Conservation (phyloP, 345 rosid species). For the Linum tenue region DNA sequence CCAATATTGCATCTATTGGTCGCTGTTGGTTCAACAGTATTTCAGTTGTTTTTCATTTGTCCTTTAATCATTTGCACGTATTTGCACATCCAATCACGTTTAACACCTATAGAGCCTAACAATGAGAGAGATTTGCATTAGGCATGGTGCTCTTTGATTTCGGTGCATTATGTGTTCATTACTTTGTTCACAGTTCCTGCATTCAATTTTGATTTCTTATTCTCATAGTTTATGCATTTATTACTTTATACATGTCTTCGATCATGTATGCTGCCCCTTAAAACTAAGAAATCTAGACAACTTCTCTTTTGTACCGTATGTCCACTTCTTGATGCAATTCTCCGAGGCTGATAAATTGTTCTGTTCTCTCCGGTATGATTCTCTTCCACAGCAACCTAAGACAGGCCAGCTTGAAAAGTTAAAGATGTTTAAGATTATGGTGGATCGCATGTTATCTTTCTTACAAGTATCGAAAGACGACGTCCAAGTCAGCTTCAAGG, state of each 20-base stretch:
- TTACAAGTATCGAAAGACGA: slow-evolving; percentile 47
- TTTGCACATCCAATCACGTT: no score
- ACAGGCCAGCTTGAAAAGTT: slow-evolving; percentile 65
- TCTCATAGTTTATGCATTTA: neutral
- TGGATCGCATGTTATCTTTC: slow-evolving; percentile 52
- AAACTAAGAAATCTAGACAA: neutral
- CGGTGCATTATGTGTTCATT: neutral
- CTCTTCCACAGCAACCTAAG: slow-evolving; percentile 60
- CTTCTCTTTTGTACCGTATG: neutral
- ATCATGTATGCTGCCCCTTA: neutral
- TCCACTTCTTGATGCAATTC: no score
- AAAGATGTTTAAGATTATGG: slow-evolving; percentile 42
- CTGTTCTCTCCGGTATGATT: slow-evolving; percentile 38
- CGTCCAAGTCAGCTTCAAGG: slow-evolving; percentile 40
- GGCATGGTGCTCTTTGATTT: neutral
- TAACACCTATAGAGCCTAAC: no score
- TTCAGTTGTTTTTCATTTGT: neutral
- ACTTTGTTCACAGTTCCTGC: neutral
- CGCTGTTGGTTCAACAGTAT: no score
- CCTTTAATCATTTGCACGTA: no score
- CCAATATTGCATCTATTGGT: neutral
- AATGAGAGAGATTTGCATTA: neutral
- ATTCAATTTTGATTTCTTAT: no score
- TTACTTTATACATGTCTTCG: neutral
- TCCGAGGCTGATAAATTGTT: neutral